A percentile compares a stretch with the other conserved stretches of the same genome.
phyloP scores from a whole-genome alignment of 139 green algal genomes.

The Haematococcus sp. region DNA sequence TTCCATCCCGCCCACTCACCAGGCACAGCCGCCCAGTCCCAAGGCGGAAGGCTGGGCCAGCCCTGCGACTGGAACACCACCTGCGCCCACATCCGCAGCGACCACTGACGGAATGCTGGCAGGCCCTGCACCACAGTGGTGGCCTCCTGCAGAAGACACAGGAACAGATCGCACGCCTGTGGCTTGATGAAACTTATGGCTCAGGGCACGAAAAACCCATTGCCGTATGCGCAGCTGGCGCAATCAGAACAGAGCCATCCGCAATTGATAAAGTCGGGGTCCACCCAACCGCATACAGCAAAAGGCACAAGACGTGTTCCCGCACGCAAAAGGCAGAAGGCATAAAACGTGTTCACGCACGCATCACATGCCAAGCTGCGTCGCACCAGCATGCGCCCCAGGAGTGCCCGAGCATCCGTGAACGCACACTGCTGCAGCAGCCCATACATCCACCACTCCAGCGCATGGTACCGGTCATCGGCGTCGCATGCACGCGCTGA shows the following conservation, averaged over 20 bases:
- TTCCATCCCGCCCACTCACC: no score
- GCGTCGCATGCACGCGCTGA: constrained; percentile 9
- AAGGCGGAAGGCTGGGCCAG: neutral
- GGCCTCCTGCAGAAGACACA: neutral
- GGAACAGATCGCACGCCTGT: no score
- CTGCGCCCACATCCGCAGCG: constrained; percentile 25
- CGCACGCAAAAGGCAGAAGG: no score
- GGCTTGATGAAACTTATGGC: neutral
- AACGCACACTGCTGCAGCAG: constrained; percentile 20
- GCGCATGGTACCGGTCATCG: constrained; percentile 31
- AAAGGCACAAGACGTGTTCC: no score
- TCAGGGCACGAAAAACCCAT: neutral
- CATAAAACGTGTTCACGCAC: no score
- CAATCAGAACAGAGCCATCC: no score
- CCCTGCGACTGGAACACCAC: constrained; percentile 13
- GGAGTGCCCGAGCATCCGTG: neutral
- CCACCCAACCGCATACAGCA: no score
- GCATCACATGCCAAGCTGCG: no score
- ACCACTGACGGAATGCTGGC: constrained; percentile 20
- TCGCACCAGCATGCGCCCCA: constrained; percentile 22
- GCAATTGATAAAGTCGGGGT: no score
- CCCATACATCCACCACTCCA: constrained; percentile 36
- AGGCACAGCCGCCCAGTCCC: no score
- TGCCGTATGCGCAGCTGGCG: no score
- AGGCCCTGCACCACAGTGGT: neutral